Evolutionary conservation across 345 rosid genomes (phyloP), one percentile per base, ranked within the genome.

Genomic region (Mercurialis annua): DNA sequence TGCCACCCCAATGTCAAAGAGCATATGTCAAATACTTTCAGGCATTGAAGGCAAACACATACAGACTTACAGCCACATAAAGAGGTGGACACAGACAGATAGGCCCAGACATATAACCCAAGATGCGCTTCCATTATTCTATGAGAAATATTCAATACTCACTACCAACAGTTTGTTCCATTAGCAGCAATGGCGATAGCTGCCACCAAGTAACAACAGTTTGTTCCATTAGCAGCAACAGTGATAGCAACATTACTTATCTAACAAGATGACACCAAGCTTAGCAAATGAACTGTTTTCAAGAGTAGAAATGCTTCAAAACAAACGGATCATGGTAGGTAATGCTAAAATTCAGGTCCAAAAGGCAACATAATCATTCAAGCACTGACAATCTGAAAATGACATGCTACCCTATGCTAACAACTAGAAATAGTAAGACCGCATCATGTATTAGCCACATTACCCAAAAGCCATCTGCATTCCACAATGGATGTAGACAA

Each of bases 1-100:
- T 93, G 86, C 61, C 70, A 80, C 42, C 48, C 67, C 72, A 55
- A 44, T 71, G 48, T 29, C 76, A 30, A 42, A 66, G 62, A 62
- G 40, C 47, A 36, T 33, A 36, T 42, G 55, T 75, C 64, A 78
- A 64, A 69, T 49, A 68, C 31, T 48, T 10, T 42, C 18, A 30
- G 16, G 66, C 6, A 23, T 27, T 21, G 24, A 27, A 34, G 14
- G 1, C 16, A 26, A 21, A 24, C 34, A 14, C 31, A 8, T 20
- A 9, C 29, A 51, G 10, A 10, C 54, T 6, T n/a, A 7, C 2
- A 49, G 8, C 10, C 8, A 21, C 27, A 50, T 21, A 50, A 16
- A 20, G 2, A 20, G 17, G 11, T 12, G 14, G 57, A 52, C 3
- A 52, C 4, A 26, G 6, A 52, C 6, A 52, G 6, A 40, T 1